Conservation (phyloP, 2,329 filamentous ascomycete genomes). For the Diplodia corticola region DNA sequence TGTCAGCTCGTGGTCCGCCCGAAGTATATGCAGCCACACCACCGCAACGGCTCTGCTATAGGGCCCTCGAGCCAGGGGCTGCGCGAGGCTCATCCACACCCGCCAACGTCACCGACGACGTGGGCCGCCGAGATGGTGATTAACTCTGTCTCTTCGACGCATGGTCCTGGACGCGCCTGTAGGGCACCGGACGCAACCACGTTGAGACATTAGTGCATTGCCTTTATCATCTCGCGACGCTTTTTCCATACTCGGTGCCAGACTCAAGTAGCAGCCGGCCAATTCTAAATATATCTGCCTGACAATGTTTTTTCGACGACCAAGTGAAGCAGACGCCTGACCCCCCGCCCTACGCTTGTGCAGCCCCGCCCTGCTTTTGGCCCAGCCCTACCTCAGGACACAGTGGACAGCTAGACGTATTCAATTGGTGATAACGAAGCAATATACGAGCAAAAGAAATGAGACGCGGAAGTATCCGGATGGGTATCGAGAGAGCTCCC, state of each 20-base stretch:
- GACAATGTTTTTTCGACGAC: slow-evolving; percentile 16
- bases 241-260: neutral
- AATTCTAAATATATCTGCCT: slow-evolving; percentile 14
- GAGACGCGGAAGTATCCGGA: slow-evolving; percentile 10
- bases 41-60: slow-evolving; percentile 6
- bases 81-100: slow-evolving; percentile 3
- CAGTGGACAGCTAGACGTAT: slow-evolving; percentile 4
- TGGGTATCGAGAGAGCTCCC: slow-evolving; percentile 16
- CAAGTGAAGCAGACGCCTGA: neutral
- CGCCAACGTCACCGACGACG: neutral
- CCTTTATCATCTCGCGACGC: slow-evolving; percentile 1
- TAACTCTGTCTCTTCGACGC: neutral
- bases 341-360: neutral
- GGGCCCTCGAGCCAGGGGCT: slow-evolving; percentile 8
- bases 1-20: neutral
- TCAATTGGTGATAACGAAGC: slow-evolving; percentile 9
- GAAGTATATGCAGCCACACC: slow-evolving; percentile 5
- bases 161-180: no score
- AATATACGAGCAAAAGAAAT: slow-evolving; percentile 16
- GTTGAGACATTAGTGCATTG: neutral
- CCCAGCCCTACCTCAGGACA: neutral
- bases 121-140: no score
- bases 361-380: slow-evolving; percentile 2
- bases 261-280: neutral
- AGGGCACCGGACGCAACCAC: neutral